Percentiles rank a stretch among this genome's conserved stretches.
These are phyloP conservation scores for Populus deltoides DNA, from an alignment of 345 rosid genomes.

Conservation along the genomic window DNA sequence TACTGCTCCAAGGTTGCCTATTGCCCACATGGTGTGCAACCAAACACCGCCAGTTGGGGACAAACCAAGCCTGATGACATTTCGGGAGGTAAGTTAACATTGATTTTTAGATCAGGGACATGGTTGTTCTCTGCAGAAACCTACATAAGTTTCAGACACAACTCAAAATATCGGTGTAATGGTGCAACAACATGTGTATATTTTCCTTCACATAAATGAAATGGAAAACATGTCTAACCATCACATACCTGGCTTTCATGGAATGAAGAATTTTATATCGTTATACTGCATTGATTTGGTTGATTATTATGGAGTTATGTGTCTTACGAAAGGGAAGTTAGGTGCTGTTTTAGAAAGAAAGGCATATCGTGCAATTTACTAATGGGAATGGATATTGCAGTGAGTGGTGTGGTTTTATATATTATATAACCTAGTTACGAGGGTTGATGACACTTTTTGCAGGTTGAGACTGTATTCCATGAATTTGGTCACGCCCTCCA, in stretches of 20 bases:
- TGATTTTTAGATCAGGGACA: not conserved
- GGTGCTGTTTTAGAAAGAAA: not conserved
- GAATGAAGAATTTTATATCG: not conserved
- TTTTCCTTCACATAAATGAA: not conserved
- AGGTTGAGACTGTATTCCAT: conserved; percentile 96
- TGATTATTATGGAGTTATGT: not conserved
- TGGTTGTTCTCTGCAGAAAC: not conserved
- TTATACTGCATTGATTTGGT: not conserved
- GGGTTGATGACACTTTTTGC: conserved; percentile 16
- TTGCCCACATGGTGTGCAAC: conserved; percentile 96
- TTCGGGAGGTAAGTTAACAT: conserved; percentile 65
- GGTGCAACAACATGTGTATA: not conserved
- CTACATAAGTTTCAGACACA: not conserved
- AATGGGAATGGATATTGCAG: not conserved
- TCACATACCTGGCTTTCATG: not conserved
- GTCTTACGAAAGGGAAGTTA: not conserved
- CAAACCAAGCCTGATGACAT: conserved; percentile 95
- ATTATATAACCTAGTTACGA: not conserved
- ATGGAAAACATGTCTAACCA: not conserved
- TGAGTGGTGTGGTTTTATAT: conserved; percentile 5
- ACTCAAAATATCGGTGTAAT: not conserved
- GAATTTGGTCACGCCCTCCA: conserved; percentile 98
- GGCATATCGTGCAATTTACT: not conserved
- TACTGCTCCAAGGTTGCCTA: conserved; percentile 51
- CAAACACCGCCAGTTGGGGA: conserved; percentile 90